Evolutionary conservation across 2,329 filamentous ascomycete genomes (phyloP).

Genomic region (Cordyceps cateniannulata): DNA sequence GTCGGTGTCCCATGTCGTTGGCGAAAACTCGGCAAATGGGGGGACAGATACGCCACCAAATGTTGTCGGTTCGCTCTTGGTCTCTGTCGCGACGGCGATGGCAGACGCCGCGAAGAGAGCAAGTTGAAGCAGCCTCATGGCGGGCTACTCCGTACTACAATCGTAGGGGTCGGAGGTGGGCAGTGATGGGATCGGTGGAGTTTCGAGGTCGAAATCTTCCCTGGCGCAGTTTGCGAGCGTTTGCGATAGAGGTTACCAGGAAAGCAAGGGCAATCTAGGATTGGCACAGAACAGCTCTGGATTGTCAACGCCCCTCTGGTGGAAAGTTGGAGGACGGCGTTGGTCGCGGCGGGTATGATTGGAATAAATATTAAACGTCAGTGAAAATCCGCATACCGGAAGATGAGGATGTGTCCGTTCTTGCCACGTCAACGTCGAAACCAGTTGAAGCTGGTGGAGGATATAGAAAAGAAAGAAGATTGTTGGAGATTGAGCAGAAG

Average conservation of each 20-base stretch:
- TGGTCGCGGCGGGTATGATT: neutral
- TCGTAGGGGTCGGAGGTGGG: neutral
- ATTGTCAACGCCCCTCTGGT: neutral
- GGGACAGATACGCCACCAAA: slow-evolving; percentile 65
- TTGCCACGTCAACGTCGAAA: too few species aligned
- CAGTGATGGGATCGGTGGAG: neutral
- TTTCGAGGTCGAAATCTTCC: neutral
- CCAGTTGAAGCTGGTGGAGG: slow-evolving; percentile 8
- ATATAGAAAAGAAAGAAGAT: neutral
- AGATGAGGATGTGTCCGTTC: too few species aligned
- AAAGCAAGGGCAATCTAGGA: neutral
- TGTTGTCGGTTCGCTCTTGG: slow-evolving; percentile 38
- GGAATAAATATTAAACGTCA: slow-evolving; percentile 1
- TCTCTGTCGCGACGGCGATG: slow-evolving; percentile 32
- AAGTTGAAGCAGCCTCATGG: slow-evolving; percentile 41
- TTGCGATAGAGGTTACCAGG: slow-evolving; percentile 4
- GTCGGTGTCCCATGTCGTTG: slow-evolving; percentile 50
- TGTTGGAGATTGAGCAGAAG: neutral
- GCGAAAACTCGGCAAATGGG: slow-evolving; percentile 54
- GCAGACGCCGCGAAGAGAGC: slow-evolving; percentile 41
- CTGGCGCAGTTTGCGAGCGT: neutral
- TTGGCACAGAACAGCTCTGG: neutral
- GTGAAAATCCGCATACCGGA: neutral
- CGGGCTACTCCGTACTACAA: slow-evolving; percentile 10
- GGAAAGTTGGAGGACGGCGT: neutral